Evolutionary conservation across 2,329 filamentous ascomycete species (phyloP), one percentile per base, ranked within the genome.

Genomic region (Talaromyces sp.): DNA sequence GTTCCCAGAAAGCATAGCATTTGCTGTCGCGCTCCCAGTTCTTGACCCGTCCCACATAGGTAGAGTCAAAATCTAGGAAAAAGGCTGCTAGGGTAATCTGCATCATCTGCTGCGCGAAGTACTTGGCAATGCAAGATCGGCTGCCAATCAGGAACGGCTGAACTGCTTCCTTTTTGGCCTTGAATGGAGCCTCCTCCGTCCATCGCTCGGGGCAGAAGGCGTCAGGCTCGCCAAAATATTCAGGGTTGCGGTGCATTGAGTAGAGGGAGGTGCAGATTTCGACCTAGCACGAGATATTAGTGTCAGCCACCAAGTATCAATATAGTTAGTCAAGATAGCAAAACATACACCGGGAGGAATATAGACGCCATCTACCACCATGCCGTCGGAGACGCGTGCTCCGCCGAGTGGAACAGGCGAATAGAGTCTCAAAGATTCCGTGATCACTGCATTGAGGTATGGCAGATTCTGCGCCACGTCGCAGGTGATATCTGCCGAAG

Each of bases 161-260:
- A 1, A 68, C 65, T 0, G 66, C 68, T 22, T 68, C 67, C 52
- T 65, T 68, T 25, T 62, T 60, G 62, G 69, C 68, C 4, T 64
- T 69, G 5, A 63, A 65, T 11, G 58, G 57, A 3, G 63, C 57
- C 17, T 69, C 59, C 9, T 42, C 36, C 5, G 73, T 66, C 73
- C 73, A 75, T 11, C 74, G 70, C 59, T 75, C 72, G 1, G 74
- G 74, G 7, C 65, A 62, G 55, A 70, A 76, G 3, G 61, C 57
- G 55, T 66, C 70, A 0, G 73, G 69, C 13, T 67, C 62, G 27
- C 65, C 60, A 62, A 71, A 75, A 57, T 74, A 73, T 7, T 65
- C 65, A 10, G 65, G 63, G 33, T 73, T 70, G 47, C 73, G 72
- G 57, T 74, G 71, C 27, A 75, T 59, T 1, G 70, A 65, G 59